phyloP scores from a whole-genome alignment of 2,329 filamentous ascomycete genomes.

The Emmonsiellopsis sp. region DNA sequence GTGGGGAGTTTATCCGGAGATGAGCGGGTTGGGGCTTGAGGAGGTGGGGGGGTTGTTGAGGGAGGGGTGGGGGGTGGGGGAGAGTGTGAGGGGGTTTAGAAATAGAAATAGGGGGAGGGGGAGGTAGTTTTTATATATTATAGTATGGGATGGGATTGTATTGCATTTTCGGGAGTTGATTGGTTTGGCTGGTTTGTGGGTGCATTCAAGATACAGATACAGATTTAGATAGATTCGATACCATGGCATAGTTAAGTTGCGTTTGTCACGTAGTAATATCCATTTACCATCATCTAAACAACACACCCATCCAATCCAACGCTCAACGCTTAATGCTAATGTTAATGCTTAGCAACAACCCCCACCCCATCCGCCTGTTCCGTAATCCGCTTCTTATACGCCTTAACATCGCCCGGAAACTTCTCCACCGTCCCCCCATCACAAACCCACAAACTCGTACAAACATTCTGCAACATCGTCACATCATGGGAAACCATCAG shows the following conservation, averaged over 20 bases:
- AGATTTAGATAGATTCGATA: too few relatives aligned
- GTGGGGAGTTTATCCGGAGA: constrained; percentile 77
- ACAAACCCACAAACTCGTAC: constrained; percentile 91
- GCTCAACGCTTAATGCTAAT: too few relatives aligned
- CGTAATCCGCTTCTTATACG: constrained; percentile 94
- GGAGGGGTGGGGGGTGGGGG: constrained; percentile 62
- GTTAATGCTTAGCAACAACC: constrained; percentile 50
- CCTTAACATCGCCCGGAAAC: constrained; percentile 88
- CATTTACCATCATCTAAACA: too few relatives aligned
- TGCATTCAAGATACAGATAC: too few relatives aligned
- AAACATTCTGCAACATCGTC: constrained; percentile 95
- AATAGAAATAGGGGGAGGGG: not conserved
- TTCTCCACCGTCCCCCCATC: constrained; percentile 90
- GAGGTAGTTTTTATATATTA: not conserved
- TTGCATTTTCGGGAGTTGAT: too few relatives aligned
- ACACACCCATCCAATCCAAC: too few relatives aligned
- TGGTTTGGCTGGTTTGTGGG: too few relatives aligned
- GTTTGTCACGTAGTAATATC: not conserved
- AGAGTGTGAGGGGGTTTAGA: constrained; percentile 26
- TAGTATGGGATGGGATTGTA: not conserved
- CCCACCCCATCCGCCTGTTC: constrained; percentile 82
- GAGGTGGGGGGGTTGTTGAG: constrained; percentile 65
- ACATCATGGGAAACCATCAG: constrained; percentile 99
- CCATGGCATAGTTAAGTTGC: too few relatives aligned
- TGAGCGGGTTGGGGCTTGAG: constrained; percentile 70